Conservation (phyloP, 2,329 filamentous ascomycete genomes). For the Trichoderma hamatum region DNA sequence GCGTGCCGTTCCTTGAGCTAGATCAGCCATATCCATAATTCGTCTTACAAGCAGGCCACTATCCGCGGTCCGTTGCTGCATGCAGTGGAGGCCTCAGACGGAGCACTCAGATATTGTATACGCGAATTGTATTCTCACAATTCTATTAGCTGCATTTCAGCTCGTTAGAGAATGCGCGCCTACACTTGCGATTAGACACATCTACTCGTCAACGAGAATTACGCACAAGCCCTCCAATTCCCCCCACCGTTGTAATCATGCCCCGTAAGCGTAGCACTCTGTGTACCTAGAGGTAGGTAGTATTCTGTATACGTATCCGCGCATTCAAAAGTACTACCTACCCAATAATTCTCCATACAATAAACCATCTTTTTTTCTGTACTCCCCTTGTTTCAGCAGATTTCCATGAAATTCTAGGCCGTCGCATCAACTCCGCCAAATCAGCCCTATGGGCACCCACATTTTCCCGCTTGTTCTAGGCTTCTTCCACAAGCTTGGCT, state of each 20-base stretch:
- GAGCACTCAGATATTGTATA: not conserved
- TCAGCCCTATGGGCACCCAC: not conserved
- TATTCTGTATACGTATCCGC: not conserved
- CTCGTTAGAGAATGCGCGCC: constrained; percentile 17
- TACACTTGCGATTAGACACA: not conserved
- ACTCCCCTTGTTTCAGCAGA: not conserved
- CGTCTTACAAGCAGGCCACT: constrained; percentile 12
- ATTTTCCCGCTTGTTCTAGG: constrained; percentile 8
- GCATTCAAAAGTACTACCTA: not conserved
- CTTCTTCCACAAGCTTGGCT: constrained; percentile 8
- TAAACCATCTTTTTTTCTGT: not conserved
- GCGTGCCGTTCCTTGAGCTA: constrained; percentile 9
- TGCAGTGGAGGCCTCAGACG: constrained; percentile 17
- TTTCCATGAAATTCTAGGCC: not conserved
- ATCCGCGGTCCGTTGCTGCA: not conserved
- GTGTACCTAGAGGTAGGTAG: too few relatives aligned
- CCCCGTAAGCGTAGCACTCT: not conserved
- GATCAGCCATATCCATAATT: constrained; percentile 1
- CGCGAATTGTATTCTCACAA: not conserved
- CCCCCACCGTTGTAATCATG: constrained; percentile 3
- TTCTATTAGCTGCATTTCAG: constrained; percentile 19
- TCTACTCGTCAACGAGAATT: constrained; percentile 8
- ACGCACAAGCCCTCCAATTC: constrained; percentile 13
- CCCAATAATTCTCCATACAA: not conserved
- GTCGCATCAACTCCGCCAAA: not conserved